Conservation (phyloP, 2,329 filamentous ascomycete species). For the Trichoderma sp. region DNA sequence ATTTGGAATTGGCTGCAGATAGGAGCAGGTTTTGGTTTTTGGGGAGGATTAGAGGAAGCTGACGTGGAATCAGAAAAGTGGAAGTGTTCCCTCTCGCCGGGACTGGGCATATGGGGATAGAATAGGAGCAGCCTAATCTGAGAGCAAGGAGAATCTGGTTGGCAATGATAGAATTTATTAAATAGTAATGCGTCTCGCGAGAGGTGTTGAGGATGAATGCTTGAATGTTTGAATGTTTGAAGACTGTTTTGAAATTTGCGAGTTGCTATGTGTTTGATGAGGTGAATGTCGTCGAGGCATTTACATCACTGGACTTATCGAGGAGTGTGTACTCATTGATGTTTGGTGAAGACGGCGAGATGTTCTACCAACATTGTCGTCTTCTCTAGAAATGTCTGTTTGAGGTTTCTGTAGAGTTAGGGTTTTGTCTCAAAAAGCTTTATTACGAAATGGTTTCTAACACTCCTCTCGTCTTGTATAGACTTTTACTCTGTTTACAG, state of each 20-base stretch:
- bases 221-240: background rate
- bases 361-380: background rate
- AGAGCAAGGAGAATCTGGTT: constrained; percentile 24
- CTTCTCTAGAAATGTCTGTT: background rate
- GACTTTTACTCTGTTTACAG: too few relatives aligned
- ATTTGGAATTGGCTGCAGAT: constrained; percentile 5
- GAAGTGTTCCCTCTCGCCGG: background rate
- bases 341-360: background rate
- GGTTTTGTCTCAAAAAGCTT: background rate
- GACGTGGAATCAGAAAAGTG: background rate
- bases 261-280: background rate
- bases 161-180: constrained; percentile 5
- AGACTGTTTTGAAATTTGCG: background rate
- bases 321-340: background rate
- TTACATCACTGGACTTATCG: background rate
- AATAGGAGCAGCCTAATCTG: constrained; percentile 29
- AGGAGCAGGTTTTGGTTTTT: background rate
- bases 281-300: background rate
- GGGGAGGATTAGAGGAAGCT: background rate
- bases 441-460: background rate
- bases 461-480: too few relatives aligned
- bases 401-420: background rate
- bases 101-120: constrained; percentile 3
- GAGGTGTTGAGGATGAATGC: background rate
- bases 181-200: background rate